phyloP scores from a whole-genome alignment of 2,329 filamentous ascomycete genomes.

The Fusarium virguliforme region DNA sequence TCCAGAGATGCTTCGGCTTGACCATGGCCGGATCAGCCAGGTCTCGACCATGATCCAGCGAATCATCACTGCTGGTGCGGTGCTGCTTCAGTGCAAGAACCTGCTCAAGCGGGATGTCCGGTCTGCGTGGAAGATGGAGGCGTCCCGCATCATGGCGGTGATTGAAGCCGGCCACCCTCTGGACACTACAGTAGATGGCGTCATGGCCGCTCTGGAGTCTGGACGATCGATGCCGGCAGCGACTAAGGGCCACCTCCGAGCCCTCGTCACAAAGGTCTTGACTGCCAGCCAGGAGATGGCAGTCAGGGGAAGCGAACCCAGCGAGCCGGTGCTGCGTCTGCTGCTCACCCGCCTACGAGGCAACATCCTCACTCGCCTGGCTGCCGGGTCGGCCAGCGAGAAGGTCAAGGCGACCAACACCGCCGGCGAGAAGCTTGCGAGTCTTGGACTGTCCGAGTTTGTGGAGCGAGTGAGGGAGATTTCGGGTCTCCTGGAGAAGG shows the following conservation, averaged over 20 bases:
- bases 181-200: conserved; percentile 71
- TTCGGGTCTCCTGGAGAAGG: conserved; percentile 76
- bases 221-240: conserved; percentile 76
- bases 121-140: conserved; percentile 82
- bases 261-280: conserved; percentile 71
- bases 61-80: conserved; percentile 81
- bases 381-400: conserved; percentile 78
- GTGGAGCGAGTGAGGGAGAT: conserved; percentile 78
- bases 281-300: conserved; percentile 66
- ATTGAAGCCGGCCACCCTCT: conserved; percentile 71
- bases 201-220: conserved; percentile 75
- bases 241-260: conserved; percentile 72
- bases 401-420: conserved; percentile 79
- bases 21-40: conserved; percentile 72
- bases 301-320: conserved; percentile 60
- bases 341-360: conserved; percentile 77
- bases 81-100: conserved; percentile 86
- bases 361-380: conserved; percentile 76
- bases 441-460: conserved; percentile 81
- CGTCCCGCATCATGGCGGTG: conserved; percentile 78
- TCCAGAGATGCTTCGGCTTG: conserved; percentile 82
- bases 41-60: conserved; percentile 62
- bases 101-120: conserved; percentile 86
- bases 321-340: conserved; percentile 75
- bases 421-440: conserved; percentile 78